Conservation (phyloP, 2,329 filamentous ascomycete genomes). For the Grosmannia clavigera region DNA sequence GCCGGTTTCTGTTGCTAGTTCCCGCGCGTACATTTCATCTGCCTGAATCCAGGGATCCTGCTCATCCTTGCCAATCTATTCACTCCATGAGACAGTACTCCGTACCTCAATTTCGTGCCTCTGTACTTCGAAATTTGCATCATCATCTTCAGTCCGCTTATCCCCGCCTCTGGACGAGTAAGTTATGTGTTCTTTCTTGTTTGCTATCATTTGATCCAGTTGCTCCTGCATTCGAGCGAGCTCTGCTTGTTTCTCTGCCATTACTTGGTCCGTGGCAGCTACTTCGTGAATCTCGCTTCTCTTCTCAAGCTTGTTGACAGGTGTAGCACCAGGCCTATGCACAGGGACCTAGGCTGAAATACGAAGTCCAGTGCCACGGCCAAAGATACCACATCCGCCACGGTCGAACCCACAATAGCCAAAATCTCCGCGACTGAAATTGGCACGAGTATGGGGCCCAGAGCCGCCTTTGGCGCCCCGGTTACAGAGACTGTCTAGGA, state of each 20-base stretch:
- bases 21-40: slow-evolving; percentile 34
- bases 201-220: slow-evolving; percentile 12
- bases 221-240: slow-evolving; percentile 14
- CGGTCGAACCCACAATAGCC: not conserved
- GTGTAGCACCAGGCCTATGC: not conserved
- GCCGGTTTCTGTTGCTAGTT: slow-evolving; percentile 21
- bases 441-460: not conserved
- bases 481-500: slow-evolving; percentile 4
- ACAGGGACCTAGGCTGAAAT: no score
- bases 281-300: slow-evolving; percentile 12
- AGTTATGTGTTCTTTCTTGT: not conserved
- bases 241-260: slow-evolving; percentile 19
- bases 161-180: not conserved
- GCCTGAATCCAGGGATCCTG: slow-evolving; percentile 28
- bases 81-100: slow-evolving; percentile 23
- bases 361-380: no score
- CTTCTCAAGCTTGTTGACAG: no score
- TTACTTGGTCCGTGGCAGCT: slow-evolving; percentile 21
- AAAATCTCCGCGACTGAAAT: not conserved
- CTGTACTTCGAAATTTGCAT: slow-evolving; percentile 10
- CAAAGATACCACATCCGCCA: no score
- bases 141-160: slow-evolving; percentile 4
- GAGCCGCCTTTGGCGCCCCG: not conserved
- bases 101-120: slow-evolving; percentile 11
- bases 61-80: slow-evolving; percentile 25